A percentile compares a stretch with the other conserved stretches of the same genome.
These are phyloP conservation scores for Sphaerulina vaccinii DNA, from an alignment of 2,329 filamentous ascomycete genomes.

Conservation along the genomic window DNA sequence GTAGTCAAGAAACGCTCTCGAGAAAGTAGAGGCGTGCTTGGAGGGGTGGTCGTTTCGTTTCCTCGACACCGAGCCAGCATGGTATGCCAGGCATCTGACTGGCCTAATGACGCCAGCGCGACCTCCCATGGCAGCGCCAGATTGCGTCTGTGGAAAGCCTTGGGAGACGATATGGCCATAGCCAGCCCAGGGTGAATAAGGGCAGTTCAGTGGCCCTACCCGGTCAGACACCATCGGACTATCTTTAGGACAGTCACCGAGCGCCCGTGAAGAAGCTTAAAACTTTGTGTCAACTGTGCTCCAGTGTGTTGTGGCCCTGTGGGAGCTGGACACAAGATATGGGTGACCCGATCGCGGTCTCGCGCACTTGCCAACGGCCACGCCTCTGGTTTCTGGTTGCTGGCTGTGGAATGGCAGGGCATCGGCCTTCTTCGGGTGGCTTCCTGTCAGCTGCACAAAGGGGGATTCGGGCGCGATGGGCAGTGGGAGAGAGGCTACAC, in stretches of 20 bases:
- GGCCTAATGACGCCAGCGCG: slow-evolving; percentile 34
- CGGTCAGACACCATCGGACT: slow-evolving; percentile 22
- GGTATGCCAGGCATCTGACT: slow-evolving; percentile 28
- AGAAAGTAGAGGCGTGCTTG: neutral
- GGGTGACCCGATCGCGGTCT: slow-evolving; percentile 12
- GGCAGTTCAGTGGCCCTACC: slow-evolving; percentile 20
- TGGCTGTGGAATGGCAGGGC: slow-evolving; percentile 21
- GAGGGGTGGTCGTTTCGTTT: slow-evolving; percentile 6
- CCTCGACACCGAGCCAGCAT: slow-evolving; percentile 23
- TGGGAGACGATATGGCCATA: slow-evolving; percentile 22
- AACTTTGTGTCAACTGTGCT: slow-evolving; percentile 7
- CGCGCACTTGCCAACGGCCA: slow-evolving; percentile 14
- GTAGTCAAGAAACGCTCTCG: slow-evolving; percentile 13
- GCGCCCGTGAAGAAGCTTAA: slow-evolving; percentile 13
- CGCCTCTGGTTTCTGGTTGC: slow-evolving; percentile 6
- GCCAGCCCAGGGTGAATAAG: slow-evolving; percentile 20
- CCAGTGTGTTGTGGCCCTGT: neutral
- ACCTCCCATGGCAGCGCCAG: slow-evolving; percentile 34
- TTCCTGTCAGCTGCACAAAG: slow-evolving; percentile 27
- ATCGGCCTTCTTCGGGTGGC: slow-evolving; percentile 28
- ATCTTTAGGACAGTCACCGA: slow-evolving; percentile 29
- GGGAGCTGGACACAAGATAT: slow-evolving; percentile 6
- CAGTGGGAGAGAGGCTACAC: slow-evolving; percentile 15
- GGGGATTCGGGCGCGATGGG: slow-evolving; percentile 17
- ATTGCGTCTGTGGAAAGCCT: slow-evolving; percentile 34